Percentiles rank a stretch among this genome's conserved stretches.
These are phyloP conservation scores for Yamagishiella unicocca DNA, from an alignment of 139 green algal genomes.

Conservation along the genomic window DNA sequence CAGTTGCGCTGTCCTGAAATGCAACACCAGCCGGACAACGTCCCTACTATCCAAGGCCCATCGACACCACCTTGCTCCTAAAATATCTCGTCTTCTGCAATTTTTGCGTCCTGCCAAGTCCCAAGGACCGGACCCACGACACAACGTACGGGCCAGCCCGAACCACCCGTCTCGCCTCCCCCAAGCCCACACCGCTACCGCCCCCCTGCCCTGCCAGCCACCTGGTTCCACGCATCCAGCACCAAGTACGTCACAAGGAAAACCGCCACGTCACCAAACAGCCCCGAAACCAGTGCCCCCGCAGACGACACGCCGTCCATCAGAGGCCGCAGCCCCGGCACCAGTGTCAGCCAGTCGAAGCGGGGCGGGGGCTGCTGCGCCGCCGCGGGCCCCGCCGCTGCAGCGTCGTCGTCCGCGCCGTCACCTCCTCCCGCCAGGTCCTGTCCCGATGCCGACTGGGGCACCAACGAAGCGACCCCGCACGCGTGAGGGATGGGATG, in stretches of 20 bases:
- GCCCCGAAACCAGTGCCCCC: conserved; percentile 1
- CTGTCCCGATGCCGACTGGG: background rate
- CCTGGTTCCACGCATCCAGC: background rate
- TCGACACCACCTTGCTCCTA: too few relatives aligned
- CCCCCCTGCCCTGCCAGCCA: background rate
- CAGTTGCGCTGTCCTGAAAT: too few relatives aligned
- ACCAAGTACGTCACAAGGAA: background rate
- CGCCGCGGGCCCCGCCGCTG: background rate
- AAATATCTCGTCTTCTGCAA: too few relatives aligned
- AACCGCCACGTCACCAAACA: conserved; percentile 18
- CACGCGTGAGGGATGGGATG: too few relatives aligned
- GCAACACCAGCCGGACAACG: too few relatives aligned
- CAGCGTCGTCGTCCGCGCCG: background rate
- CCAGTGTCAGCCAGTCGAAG: conserved; percentile 8
- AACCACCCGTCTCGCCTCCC: too few relatives aligned
- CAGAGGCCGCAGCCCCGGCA: conserved; percentile 12
- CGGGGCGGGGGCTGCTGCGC: background rate
- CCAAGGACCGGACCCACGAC: too few relatives aligned
- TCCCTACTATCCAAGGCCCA: too few relatives aligned
- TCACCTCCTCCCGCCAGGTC: background rate
- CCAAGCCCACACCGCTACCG: background rate
- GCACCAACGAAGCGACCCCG: too few relatives aligned
- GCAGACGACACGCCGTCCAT: background rate
- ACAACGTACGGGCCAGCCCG: too few relatives aligned
- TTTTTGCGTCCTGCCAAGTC: too few relatives aligned